Conservation (phyloP, 352 stramenopile species). For the Pythium brachiatum region DNA sequence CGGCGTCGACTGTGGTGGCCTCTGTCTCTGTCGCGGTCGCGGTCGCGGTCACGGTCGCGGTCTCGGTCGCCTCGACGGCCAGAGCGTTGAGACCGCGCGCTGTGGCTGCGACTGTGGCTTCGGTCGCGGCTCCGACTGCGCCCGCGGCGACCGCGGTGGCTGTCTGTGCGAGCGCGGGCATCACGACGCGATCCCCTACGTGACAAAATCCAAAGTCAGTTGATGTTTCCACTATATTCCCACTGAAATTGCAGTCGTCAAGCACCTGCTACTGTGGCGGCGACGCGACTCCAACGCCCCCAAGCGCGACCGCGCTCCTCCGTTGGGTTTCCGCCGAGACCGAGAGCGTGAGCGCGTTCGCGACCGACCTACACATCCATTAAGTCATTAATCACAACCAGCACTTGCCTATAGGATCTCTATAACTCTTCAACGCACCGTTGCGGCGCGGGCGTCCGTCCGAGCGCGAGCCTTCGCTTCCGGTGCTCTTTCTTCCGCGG, state of each 20-base stretch:
- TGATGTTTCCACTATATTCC: too few relatives aligned
- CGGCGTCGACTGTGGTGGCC: constrained; percentile 24
- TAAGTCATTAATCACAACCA: neutral
- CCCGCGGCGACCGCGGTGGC: constrained; percentile 3
- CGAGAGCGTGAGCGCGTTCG: constrained; percentile 15
- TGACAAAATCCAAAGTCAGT: too few relatives aligned
- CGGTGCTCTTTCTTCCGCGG: constrained; percentile 4
- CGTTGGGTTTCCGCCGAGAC: constrained; percentile 13
- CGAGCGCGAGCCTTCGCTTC: constrained; percentile 4
- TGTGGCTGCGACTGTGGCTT: constrained; percentile 19
- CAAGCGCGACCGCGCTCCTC: neutral
- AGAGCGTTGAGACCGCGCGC: constrained; percentile 12
- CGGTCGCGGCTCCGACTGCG: neutral
- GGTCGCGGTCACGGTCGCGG: constrained; percentile 21
- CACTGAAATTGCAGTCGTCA: neutral
- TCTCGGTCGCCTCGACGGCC: constrained; percentile 30
- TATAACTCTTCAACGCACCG: constrained; percentile 3
- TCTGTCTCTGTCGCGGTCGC: constrained; percentile 14
- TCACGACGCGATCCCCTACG: constrained; percentile 5
- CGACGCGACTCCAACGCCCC: constrained; percentile 6
- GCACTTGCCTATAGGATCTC: neutral
- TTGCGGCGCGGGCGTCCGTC: constrained; percentile 3
- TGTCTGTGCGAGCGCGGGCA: constrained; percentile 5
- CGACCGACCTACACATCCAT: constrained; percentile 1
- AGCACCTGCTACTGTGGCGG: constrained; percentile 11